Evolutionary conservation across 2,329 filamentous ascomycete genomes (phyloP), one percentile per base, ranked within the genome.

Genomic region (Lecanosticta acicola): DNA sequence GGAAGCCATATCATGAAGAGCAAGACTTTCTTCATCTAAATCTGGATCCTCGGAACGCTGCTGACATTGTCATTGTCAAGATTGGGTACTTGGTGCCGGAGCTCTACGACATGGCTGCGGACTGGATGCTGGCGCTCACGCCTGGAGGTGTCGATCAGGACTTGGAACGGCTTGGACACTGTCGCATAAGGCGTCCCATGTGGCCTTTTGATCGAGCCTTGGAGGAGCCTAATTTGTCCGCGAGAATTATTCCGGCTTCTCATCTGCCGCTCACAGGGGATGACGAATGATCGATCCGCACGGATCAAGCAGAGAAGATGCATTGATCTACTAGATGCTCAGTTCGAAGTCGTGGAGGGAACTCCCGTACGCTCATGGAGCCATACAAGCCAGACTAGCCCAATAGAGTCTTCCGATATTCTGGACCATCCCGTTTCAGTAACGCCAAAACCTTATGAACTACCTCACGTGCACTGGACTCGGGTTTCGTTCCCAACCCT

Each of bases 1-100:
- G 54, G n/a, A 56, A 56, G 34, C 54, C 54, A 16, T 56, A 54
- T 34, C 54, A 56, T 21, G 41, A 47, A n/a, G 51, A 56, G 33
- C 13, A 20, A 2, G 54, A 56, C 42, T 56, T 56, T 37, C 26
- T 17, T 3, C 46, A 52, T 33, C 39, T 56, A 3, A 18, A 49
- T 10, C 35, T 56, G 4, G 44, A 56, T 33, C 38, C 47, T 8
- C 32, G 51, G 10, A 18, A 41, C 13, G 47, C 41, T 4, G 46
- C 45, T 2, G 51, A 56, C 41, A 36, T 56, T 3, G 54, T 56
- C 11, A 39, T 56, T 10, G 51, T 56, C 24, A 56, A 56, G 38
- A 56, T 56, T 13, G 54, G 54, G 9, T 56, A 56, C 24, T 41
- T 56, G 13, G 46, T 54, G 43, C 54, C 54, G 7, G 51, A 56